Conservation (phyloP, 805 yeast species). For the Yamadazyma tumulicola region DNA sequence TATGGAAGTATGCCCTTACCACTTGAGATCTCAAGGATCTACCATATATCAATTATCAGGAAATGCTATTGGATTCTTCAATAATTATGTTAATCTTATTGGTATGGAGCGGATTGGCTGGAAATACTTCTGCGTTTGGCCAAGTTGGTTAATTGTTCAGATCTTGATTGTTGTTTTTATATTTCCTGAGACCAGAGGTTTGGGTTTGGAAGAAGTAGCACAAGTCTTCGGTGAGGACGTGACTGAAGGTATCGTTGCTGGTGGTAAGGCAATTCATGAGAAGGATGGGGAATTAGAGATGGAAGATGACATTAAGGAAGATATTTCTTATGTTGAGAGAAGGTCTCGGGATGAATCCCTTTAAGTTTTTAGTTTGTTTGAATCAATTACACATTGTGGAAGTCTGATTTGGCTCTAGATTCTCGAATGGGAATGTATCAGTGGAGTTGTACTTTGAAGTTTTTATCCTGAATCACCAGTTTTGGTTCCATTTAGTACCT, state of each 20-base stretch:
- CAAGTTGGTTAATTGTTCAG: conserved; percentile 24
- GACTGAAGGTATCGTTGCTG: conserved; percentile 6
- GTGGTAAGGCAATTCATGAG: conserved; percentile 2
- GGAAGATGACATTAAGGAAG: background rate
- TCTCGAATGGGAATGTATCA: too few relatives aligned
- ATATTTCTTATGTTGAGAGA: too few relatives aligned
- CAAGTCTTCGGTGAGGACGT: conserved; percentile 35
- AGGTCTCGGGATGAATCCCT: too few relatives aligned
- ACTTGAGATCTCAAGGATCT: conserved; percentile 40
- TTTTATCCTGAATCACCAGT: too few relatives aligned
- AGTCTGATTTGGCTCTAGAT: too few relatives aligned
- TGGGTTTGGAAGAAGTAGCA: conserved; percentile 41
- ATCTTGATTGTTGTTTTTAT: conserved; percentile 24
- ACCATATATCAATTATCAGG: conserved; percentile 15
- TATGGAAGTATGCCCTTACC: conserved; percentile 39
- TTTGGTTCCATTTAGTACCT: too few relatives aligned
- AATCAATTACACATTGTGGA: too few relatives aligned
- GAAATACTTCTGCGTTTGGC: conserved; percentile 43
- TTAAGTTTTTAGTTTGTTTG: too few relatives aligned
- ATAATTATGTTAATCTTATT: conserved; percentile 28
- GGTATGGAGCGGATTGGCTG: conserved; percentile 40
- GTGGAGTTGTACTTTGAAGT: too few relatives aligned
- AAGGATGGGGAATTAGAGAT: background rate
- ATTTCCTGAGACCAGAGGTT: conserved; percentile 42
- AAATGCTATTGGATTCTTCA: conserved; percentile 19